Conservation (phyloP, 345 rosid genomes). For the Anastatica hierochuntica region DNA sequence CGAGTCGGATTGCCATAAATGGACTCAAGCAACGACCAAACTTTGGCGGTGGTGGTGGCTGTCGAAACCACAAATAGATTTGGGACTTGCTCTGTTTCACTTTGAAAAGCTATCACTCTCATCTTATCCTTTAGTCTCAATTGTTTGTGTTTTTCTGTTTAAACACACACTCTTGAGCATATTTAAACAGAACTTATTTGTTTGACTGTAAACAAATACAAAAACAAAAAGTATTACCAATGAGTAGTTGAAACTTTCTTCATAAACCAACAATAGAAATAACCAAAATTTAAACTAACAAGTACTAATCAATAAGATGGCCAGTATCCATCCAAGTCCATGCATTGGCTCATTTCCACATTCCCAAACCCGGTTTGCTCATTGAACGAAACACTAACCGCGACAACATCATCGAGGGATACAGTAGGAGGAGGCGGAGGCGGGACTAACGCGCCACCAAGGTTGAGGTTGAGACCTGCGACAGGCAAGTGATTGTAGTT, state of each 20-base stretch:
- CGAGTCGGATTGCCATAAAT: too few relatives aligned
- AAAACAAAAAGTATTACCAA: conserved; percentile 1
- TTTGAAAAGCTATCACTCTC: too few relatives aligned
- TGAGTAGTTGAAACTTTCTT: conserved; percentile 5
- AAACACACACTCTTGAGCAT: too few relatives aligned
- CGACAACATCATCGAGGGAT: conserved; percentile 47
- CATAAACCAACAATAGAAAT: background rate
- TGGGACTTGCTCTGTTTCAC: too few relatives aligned
- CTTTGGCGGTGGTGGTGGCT: too few relatives aligned
- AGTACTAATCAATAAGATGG: conserved; percentile 42
- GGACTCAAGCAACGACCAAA: too few relatives aligned
- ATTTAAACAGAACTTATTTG: too few relatives aligned
- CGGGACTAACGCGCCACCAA: conserved; percentile 45
- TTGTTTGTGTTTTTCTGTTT: too few relatives aligned
- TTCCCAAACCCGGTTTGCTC: conserved; percentile 36
- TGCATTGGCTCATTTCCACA: conserved; percentile 61
- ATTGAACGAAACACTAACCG: conserved; percentile 22
- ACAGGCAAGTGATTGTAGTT: conserved; percentile 45
- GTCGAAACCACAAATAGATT: too few relatives aligned
- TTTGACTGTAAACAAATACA: too few relatives aligned
- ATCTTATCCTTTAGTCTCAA: too few relatives aligned
- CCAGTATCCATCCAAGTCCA: conserved; percentile 90
- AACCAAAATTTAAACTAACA: background rate
- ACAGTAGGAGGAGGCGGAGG: conserved; percentile 36
- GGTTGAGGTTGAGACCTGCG: conserved; percentile 74